Evolutionary conservation across 2,329 filamentous ascomycete genomes (phyloP).

Genomic region (Samsoniella hepiali): DNA sequence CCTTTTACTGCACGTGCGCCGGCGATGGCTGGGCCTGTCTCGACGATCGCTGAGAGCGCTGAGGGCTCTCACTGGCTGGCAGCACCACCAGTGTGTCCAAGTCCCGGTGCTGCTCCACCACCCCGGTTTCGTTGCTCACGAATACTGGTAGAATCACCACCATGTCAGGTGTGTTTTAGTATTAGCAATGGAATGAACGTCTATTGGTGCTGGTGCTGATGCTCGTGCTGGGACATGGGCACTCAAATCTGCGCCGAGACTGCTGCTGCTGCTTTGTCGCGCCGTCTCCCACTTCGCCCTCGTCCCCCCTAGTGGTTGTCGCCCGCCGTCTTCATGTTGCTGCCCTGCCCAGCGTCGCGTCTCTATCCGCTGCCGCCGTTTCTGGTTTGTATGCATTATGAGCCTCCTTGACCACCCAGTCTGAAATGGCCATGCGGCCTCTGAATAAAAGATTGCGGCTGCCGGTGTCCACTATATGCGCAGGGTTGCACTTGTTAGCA

Average conservation of each 20-base stretch:
- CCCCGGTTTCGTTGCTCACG: not conserved
- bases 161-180: not conserved
- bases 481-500: constrained; percentile 4
- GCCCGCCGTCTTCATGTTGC: not conserved
- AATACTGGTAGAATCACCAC: not conserved
- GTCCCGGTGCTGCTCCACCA: not conserved
- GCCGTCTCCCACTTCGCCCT: not conserved
- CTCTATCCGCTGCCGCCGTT: not conserved
- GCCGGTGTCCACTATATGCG: constrained; percentile 1
- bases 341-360: not conserved
- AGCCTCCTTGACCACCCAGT: not conserved
- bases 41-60: not conserved
- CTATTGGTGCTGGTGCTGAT: not conserved
- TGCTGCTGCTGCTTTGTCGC: not conserved
- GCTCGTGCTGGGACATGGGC: not conserved
- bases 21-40: not conserved
- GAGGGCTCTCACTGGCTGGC: not conserved
- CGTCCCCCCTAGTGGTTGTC: not conserved
- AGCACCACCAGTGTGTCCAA: not conserved
- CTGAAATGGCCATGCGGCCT: constrained; percentile 8
- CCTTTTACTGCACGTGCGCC: not conserved
- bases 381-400: constrained; percentile 2
- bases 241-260: not conserved
- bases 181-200: not conserved
- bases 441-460: constrained; percentile 12